A percentile compares a stretch with the other conserved stretches of the same genome.
Evolutionary conservation across 148 eudicot genomes (phyloP).

Genomic region (Silene conica): DNA sequence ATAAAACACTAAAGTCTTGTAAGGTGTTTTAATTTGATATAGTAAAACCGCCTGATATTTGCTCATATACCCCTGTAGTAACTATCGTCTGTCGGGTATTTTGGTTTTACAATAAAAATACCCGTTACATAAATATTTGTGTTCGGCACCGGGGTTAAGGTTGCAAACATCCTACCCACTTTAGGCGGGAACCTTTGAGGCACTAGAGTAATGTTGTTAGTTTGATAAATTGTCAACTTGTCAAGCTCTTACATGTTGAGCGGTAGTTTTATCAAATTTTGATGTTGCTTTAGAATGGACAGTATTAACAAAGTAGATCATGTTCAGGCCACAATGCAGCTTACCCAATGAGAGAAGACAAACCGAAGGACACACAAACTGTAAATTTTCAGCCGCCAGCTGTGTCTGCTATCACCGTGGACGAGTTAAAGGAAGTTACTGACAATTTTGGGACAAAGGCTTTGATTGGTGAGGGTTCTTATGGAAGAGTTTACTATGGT

Average conservation of each 20-base stretch:
- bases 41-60: too few relatives aligned
- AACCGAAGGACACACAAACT: slow-evolving; percentile 50
- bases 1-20: background rate
- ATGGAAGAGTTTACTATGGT: slow-evolving; percentile 70
- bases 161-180: too few relatives aligned
- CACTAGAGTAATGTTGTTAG: background rate
- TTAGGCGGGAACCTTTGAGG: too few relatives aligned
- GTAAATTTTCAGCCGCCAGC: slow-evolving; percentile 56
- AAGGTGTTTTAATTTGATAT: background rate
- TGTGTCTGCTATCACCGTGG: slow-evolving; percentile 58
- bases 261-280: background rate
- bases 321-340: slow-evolving; percentile 56
- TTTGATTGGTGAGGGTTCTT: slow-evolving; percentile 71
- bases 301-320: slow-evolving; percentile 18
- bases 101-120: background rate
- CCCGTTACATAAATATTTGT: background rate
- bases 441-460: slow-evolving; percentile 62
- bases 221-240: background rate
- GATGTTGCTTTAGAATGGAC: background rate
- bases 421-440: slow-evolving; percentile 62
- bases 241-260: background rate
- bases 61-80: background rate
- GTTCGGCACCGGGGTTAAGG: background rate
- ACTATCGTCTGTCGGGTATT: background rate
- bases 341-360: slow-evolving; percentile 47